A percentile compares a stretch with the other conserved stretches of the same genome.
Evolutionary conservation across 805 yeast species (phyloP).

Genomic region (Candida nonsorbophila): DNA sequence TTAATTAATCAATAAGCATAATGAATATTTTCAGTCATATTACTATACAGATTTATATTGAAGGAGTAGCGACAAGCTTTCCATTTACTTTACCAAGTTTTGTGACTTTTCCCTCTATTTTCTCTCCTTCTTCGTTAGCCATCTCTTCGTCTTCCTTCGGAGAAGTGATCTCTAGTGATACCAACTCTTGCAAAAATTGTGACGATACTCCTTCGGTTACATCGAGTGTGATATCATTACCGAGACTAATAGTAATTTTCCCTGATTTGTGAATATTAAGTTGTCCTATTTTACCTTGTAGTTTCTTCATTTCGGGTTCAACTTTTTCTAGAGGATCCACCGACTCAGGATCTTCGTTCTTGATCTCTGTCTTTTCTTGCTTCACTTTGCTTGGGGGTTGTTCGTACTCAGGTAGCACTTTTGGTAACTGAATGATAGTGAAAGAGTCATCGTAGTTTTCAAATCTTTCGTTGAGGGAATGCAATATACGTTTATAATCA

Average conservation of each 20-base stretch:
- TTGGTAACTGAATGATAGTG: conserved; percentile 47
- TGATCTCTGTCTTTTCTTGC: conserved; percentile 4
- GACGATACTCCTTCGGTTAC: conserved; percentile 68
- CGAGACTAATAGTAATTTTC: conserved; percentile 66
- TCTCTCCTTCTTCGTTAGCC: conserved; percentile 15
- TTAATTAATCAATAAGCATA: conserved; percentile 29
- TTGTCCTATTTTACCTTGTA: conserved; percentile 62
- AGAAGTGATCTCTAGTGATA: conserved; percentile 44
- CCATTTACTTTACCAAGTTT: conserved; percentile 25
- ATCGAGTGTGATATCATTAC: conserved; percentile 58
- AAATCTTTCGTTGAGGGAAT: conserved; percentile 18
- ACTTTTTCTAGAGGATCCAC: conserved; percentile 5
- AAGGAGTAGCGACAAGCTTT: conserved; percentile 27
- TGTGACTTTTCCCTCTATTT: conserved; percentile 17
- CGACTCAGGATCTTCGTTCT: conserved; percentile 13
- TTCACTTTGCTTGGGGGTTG: conserved; percentile 6
- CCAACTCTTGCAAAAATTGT: conserved; percentile 68
- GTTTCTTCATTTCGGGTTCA: conserved; percentile 2
- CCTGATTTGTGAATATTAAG: conserved; percentile 82
- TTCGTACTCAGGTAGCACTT: conserved; percentile 34
- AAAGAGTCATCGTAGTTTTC: conserved; percentile 16
- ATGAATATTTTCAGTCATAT: neutral
- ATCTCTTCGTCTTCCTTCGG: conserved; percentile 12
- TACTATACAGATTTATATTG: conserved; percentile 5
- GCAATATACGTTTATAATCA: conserved; percentile 27